Conservation (phyloP, 352 stramenopile species). For the Plasmopara muralis region DNA sequence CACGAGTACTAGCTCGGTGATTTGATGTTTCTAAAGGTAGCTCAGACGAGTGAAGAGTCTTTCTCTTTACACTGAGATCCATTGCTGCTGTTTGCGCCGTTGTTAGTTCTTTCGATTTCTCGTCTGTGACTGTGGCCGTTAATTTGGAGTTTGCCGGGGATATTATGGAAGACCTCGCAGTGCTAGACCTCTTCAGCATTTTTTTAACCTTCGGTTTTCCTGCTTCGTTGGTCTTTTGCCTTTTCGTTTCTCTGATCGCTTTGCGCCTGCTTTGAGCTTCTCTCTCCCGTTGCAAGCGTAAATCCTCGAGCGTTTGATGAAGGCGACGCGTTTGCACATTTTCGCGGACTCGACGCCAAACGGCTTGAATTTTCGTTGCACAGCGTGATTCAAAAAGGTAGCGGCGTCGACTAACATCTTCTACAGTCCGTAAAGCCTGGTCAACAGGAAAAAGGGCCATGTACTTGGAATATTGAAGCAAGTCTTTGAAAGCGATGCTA, state of each 20-base stretch:
- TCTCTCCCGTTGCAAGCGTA: conserved; percentile 35
- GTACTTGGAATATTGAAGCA: conserved; percentile 66
- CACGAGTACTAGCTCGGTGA: conserved; percentile 10
- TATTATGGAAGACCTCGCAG: conserved; percentile 11
- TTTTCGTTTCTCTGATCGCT: conserved; percentile 17
- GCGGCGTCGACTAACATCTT: conserved; percentile 48
- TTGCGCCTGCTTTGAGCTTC: conserved; percentile 32
- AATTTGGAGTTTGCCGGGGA: conserved; percentile 4
- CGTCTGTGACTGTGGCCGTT: neutral
- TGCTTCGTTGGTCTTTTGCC: conserved; percentile 19
- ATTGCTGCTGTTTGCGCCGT: conserved; percentile 2
- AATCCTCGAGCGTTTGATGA: conserved; percentile 35
- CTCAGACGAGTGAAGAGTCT: conserved; percentile 4
- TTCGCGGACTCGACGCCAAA: conserved; percentile 47
- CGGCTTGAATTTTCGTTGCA: conserved; percentile 51
- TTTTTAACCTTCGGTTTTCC: conserved; percentile 14
- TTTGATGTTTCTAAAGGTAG: conserved; percentile 10
- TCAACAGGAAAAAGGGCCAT: conserved; percentile 61
- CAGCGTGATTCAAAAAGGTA: conserved; percentile 43
- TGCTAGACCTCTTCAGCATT: conserved; percentile 17
- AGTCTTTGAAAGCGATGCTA: conserved; percentile 46
- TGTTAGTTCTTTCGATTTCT: conserved; percentile 1
- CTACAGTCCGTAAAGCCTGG: conserved; percentile 46
- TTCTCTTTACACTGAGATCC: conserved; percentile 4
- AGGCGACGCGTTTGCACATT: conserved; percentile 37